Base-by-base conservation (phyloP, 192 early-diverging fungal genomes). In the Podila clonocystis region DNA sequence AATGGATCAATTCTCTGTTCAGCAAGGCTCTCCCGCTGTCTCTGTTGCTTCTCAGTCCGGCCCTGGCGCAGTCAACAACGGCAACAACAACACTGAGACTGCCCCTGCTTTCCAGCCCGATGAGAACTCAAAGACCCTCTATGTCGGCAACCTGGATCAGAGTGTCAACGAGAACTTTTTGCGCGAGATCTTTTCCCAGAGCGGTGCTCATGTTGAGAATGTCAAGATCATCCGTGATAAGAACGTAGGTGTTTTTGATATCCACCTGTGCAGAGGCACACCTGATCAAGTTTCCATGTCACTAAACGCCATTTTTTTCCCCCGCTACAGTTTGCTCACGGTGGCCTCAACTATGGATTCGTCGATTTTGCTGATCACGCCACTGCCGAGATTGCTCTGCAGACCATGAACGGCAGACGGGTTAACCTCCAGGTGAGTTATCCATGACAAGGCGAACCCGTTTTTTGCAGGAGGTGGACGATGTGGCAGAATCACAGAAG, bases 101-200 rank as follows among this genome's bases (percentile, higher is more conserved):
- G 34, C 75, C 55, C 68, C 77, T 49, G 55, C 70, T 45, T 77
- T 75, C 63, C 84, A 84, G 73, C 85, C 68, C 34, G 74, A 84
- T 45, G 86, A 86, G 63, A 82, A 76, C 65, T 79, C 87, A 30
- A 89, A 84, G 82, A 89, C 89, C 26, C 87, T 95, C 49, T 97
- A 96, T 74, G 95, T 96, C 34, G 94, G 94, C 22, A 96, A 95
- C 78, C 87, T 96, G 70, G 95, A 96, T 86, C 90, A 90, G 64
- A 89, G 89, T 36, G 89, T 94, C 67, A 93, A 91, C 19, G 94
- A 97, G 67, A 73, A 76, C 30, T 79, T 87, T 50, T 87, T 97
- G 62, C 86, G 87, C 58, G 91, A 95, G 66, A 86, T 96, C 59
- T 97, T 97, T 84, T 74, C 85, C 15, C 76, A 90, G 3, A 82